Conservation (phyloP, 805 yeast species). For the Pichia heedii region DNA sequence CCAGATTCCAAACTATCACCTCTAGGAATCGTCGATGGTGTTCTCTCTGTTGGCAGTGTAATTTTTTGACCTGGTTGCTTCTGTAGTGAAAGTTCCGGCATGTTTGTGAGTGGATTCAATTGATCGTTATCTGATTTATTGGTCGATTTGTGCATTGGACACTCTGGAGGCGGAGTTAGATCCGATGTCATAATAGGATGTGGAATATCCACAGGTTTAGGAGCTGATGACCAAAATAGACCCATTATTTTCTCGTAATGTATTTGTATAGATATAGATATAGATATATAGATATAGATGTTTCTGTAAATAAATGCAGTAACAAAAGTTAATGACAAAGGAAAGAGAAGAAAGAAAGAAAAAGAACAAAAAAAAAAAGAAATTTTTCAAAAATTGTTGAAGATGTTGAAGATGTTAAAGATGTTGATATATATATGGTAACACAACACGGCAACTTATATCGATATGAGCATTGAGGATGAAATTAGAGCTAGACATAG, state of each 20-base stretch:
- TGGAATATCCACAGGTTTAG: neutral
- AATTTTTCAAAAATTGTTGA: neutral
- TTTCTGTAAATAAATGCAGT: too few relatives aligned
- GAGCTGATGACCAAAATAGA: slow-evolving; percentile 72
- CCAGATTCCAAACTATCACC: slow-evolving; percentile 61
- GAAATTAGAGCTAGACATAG: slow-evolving; percentile 52
- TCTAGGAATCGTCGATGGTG: slow-evolving; percentile 78
- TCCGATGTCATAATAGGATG: neutral
- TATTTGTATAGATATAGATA: too few relatives aligned
- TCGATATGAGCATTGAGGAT: slow-evolving; percentile 29
- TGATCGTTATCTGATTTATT: slow-evolving; percentile 18
- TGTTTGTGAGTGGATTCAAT: slow-evolving; percentile 78
- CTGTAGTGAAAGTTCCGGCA: slow-evolving; percentile 64
- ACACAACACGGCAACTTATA: too few relatives aligned
- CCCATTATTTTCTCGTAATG: slow-evolving; percentile 57
- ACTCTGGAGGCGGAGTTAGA: slow-evolving; percentile 3
- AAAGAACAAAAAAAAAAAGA: neutral
- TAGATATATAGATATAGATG: too few relatives aligned
- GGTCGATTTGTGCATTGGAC: slow-evolving; percentile 6
- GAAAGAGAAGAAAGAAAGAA: neutral
- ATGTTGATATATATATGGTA: too few relatives aligned
- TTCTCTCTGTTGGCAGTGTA: slow-evolving; percentile 73
- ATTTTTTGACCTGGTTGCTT: slow-evolving; percentile 74
- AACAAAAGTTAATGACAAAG: too few relatives aligned
- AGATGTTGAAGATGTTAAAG: neutral